Conservation (phyloP, 2,329 filamentous ascomycete genomes). For the Pezicula neosporulosa region DNA sequence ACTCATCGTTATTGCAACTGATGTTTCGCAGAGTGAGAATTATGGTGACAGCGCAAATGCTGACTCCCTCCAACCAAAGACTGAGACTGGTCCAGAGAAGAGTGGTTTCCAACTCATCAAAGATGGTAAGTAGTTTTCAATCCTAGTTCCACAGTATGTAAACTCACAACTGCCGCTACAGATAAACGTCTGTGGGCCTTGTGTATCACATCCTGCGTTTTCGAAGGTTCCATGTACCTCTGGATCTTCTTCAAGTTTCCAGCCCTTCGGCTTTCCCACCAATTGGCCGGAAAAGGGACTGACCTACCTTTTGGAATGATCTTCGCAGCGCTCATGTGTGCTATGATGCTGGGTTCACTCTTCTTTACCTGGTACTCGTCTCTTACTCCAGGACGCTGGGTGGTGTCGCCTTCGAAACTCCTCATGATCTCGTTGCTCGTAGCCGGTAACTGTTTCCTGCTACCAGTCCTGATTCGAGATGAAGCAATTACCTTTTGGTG, state of each 20-base stretch:
- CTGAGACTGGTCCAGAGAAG: constrained; percentile 4
- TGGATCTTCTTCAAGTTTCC: constrained; percentile 61
- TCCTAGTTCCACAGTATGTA: neutral
- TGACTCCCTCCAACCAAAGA: neutral
- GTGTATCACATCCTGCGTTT: constrained; percentile 47
- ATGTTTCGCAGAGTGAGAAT: constrained; percentile 39
- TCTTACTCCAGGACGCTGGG: constrained; percentile 4
- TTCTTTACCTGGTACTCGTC: constrained; percentile 36
- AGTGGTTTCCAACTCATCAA: constrained; percentile 8
- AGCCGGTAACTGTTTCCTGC: constrained; percentile 33
- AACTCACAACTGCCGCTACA: constrained; percentile 9
- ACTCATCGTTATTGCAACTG: neutral
- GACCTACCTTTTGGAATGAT: constrained; percentile 46
- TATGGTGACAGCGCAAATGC: constrained; percentile 32
- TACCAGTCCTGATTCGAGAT: constrained; percentile 37
- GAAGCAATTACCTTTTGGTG: constrained; percentile 48
- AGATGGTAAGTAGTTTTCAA: neutral
- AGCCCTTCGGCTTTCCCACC: constrained; percentile 40
- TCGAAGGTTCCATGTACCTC: constrained; percentile 58
- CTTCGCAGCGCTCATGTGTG: constrained; percentile 54
- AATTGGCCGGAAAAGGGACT: constrained; percentile 30
- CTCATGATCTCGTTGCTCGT: constrained; percentile 33
- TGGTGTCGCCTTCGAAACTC: constrained; percentile 16
- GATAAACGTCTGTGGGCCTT: constrained; percentile 47
- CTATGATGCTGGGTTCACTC: constrained; percentile 54